A percentile compares a stretch with the other conserved stretches of the same genome.
phyloP scores from a whole-genome alignment of 805 yeast species.

The Saturnispora serradocipensis region DNA sequence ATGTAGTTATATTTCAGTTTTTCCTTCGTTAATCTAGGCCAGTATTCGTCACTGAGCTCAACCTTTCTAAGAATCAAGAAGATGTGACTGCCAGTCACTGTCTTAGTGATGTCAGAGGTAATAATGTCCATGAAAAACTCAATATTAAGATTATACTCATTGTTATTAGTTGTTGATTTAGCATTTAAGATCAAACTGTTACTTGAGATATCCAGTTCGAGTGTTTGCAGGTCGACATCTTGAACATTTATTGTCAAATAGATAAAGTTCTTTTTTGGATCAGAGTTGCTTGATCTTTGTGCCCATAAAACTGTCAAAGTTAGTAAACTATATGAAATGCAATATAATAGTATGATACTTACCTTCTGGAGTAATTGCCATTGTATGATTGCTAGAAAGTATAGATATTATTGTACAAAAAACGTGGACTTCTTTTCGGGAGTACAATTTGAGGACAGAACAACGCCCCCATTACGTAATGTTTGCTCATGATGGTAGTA shows the following conservation, averaged over 20 bases:
- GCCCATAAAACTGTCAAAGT: constrained; percentile 71
- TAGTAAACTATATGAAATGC: neutral
- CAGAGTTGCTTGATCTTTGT: constrained; percentile 79
- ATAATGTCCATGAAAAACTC: constrained; percentile 75
- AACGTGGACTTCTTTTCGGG: neutral
- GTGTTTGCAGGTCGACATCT: constrained; percentile 40
- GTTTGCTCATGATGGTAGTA: neutral
- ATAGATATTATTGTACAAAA: too few species aligned
- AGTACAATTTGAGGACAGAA: neutral
- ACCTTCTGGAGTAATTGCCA: constrained; percentile 28
- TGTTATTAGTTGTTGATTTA: constrained; percentile 36
- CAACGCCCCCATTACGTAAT: constrained; percentile 1
- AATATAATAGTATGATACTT: constrained; percentile 10
- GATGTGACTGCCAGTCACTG: constrained; percentile 54
- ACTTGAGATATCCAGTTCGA: constrained; percentile 47
- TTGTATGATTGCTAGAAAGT: constrained; percentile 1
- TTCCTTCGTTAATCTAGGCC: constrained; percentile 94
- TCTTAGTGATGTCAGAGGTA: constrained; percentile 49
- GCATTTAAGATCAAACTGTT: constrained; percentile 45
- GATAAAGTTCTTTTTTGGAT: constrained; percentile 62
- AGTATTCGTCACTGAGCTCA: constrained; percentile 60
- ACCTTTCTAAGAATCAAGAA: constrained; percentile 63
- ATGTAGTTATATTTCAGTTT: constrained; percentile 70
- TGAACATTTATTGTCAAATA: constrained; percentile 65
- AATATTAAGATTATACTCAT: constrained; percentile 49